Conservation (phyloP, 2,329 filamentous ascomycete species). For the Metarhizium anisopliae region DNA sequence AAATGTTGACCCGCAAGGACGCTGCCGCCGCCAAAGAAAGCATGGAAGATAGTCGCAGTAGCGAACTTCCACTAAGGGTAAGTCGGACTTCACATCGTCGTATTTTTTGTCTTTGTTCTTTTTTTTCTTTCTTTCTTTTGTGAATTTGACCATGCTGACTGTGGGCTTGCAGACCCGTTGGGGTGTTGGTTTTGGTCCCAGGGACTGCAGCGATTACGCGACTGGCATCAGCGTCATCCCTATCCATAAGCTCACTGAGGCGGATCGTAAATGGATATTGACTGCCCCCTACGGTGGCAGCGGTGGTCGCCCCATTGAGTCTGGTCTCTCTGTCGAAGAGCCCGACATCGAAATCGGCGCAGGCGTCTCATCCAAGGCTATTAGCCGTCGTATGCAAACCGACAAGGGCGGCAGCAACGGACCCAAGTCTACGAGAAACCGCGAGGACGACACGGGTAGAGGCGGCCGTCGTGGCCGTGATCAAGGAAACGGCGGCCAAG, state of each 20-base stretch:
- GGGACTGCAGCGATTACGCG: constrained; percentile 93
- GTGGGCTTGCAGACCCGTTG: constrained; percentile 64
- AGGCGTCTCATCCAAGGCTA: constrained; percentile 89
- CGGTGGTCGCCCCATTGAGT: constrained; percentile 70
- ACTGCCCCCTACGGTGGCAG: constrained; percentile 90
- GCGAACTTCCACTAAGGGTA: constrained; percentile 66
- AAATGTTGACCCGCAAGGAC: constrained; percentile 87
- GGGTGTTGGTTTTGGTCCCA: constrained; percentile 94
- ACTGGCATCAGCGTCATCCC: constrained; percentile 90
- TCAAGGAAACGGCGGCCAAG: constrained; percentile 12
- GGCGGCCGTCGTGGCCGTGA: constrained; percentile 10
- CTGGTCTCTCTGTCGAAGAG: constrained; percentile 86
- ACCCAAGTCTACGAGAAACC: constrained; percentile 50
- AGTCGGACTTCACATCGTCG: constrained; percentile 21
- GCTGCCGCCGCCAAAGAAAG: constrained; percentile 75
- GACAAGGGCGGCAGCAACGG: constrained; percentile 57
- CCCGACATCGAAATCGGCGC: constrained; percentile 98
- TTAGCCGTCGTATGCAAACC: constrained; percentile 60
- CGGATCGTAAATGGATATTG: constrained; percentile 94
- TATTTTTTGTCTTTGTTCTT: not conserved
- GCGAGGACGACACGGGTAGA: constrained; percentile 23
- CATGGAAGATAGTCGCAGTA: constrained; percentile 71
- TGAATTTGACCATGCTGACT: constrained; percentile 8
- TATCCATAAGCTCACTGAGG: constrained; percentile 85
- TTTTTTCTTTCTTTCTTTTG: not conserved